These are phyloP conservation scores for Lactarius hengduanensis DNA, from an alignment of 768 basidiomycete species.

Conservation along the genomic window DNA sequence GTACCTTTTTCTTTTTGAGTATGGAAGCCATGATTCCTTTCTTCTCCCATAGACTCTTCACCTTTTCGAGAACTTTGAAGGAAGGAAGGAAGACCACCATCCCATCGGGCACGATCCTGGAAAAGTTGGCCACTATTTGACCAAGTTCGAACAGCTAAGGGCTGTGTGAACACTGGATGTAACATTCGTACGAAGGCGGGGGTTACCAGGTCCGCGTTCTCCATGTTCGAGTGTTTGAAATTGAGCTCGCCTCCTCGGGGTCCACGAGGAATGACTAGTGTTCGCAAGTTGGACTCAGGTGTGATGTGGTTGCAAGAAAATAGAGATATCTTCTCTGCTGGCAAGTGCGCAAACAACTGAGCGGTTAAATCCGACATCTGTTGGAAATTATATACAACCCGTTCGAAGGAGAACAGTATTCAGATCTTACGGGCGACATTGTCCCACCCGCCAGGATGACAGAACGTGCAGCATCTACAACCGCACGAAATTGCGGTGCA, in stretches of 20 bases:
- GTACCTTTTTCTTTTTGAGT: conserved; percentile 69
- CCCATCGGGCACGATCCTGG: conserved; percentile 45
- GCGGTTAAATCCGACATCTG: conserved; percentile 85
- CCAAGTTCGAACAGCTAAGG: conserved; percentile 45
- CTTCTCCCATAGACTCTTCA: conserved; percentile 62
- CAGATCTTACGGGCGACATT: conserved; percentile 83
- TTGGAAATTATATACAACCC: conserved; percentile 9
- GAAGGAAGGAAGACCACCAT: conserved; percentile 87
- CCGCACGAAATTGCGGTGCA: conserved; percentile 78
- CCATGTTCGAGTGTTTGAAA: conserved; percentile 37
- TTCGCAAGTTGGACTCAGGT: conserved; percentile 72
- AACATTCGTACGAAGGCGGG: not conserved
- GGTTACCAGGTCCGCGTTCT: conserved; percentile 53
- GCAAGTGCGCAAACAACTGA: conserved; percentile 74
- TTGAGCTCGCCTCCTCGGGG: conserved; percentile 72
- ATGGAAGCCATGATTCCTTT: conserved; percentile 64
- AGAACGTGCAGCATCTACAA: conserved; percentile 75
- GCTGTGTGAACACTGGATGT: no score
- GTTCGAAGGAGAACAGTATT: not conserved
- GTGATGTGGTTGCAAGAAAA: conserved; percentile 88
- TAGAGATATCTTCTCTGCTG: conserved; percentile 59
- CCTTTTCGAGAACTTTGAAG: conserved; percentile 73
- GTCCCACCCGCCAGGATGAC: conserved; percentile 96
- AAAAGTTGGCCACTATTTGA: conserved; percentile 74
- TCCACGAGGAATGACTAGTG: conserved; percentile 71